Base-by-base conservation (phyloP, 2,329 filamentous ascomycete genomes). In the Arthroderma sp. region DNA sequence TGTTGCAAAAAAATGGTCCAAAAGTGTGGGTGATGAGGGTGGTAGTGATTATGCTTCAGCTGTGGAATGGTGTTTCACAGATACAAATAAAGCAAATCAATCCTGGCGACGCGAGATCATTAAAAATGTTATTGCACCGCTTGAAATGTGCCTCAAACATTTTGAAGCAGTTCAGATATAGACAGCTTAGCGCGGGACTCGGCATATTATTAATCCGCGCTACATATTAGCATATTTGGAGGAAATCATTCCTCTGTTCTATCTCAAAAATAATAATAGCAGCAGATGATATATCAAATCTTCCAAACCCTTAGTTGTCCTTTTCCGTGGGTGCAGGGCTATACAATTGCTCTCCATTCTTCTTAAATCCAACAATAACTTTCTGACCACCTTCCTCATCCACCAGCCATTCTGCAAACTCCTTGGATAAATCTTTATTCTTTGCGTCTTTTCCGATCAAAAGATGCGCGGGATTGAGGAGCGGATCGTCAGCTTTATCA, bases 381-480 rank as follows among this genome's bases (percentile, higher is more conserved):
- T 53, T 55, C 52, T 69, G 64, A 7, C 58, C 59, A 30, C 43
- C 43, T 3, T 59, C 53, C 2, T 46, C 44, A 28, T 56, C 52
- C n/a, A 62, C 54, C 42, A 64, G 52, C 66, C 67, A 70, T 30
- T 62, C 49, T 4, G 61, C 58, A 50, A 71, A 71, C 3, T 48
- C 48, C 5, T 58, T 50, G 1, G 65, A 64, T 42, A 61, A 50
- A 29, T 57, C 47, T 36, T 52, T 45, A 49, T 69, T 62, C 27
- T 53, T 51, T 1, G 61, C 60, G 36, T 61, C 57, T 5, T 48
- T 56, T 0, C 62, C 65, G 5, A 69, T 51, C 3, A 69, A 53
- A 3, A 68, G 52, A 52, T 67, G 63, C 1, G 66, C 68, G 1
- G 69, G 67, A 45, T 69, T 66, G 4, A 72, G 51, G 1, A 72